Conservation (phyloP, 2,329 filamentous ascomycete genomes). For the Epicoccum sorghinum region DNA sequence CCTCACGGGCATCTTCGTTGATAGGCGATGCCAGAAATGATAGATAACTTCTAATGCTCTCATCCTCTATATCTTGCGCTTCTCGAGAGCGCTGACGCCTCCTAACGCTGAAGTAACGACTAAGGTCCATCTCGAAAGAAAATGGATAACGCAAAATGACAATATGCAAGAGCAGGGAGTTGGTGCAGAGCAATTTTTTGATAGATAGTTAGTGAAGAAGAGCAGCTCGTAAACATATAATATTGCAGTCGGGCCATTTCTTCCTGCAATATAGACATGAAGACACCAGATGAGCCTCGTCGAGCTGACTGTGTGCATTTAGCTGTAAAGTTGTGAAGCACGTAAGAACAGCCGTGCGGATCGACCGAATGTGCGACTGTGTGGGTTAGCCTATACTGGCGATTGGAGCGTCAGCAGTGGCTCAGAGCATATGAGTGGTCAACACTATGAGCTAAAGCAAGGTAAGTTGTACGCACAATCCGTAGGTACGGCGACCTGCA, state of each 20-base stretch:
- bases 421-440: background rate
- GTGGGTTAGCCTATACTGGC: background rate
- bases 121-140: conserved; percentile 23
- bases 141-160: background rate
- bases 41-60: conserved; percentile 17
- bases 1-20: conserved; percentile 27
- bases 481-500: conserved; percentile 1
- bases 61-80: background rate
- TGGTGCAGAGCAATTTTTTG: background rate
- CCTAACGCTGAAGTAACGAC: conserved; percentile 25
- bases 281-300: background rate
- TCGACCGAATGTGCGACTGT: conserved; percentile 1
- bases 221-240: conserved; percentile 1
- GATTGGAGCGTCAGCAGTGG: background rate
- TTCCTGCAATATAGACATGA: background rate
- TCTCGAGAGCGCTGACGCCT: conserved; percentile 5
- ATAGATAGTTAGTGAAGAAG: background rate
- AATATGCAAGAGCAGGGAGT: background rate
- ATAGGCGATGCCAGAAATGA: conserved; percentile 27
- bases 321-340: conserved; percentile 6
- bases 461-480: conserved; percentile 1
- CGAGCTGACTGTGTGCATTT: background rate
- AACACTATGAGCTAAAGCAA: background rate
- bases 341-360: conserved; percentile 6
- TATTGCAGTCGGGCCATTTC: too few species aligned